phyloP scores from a whole-genome alignment of 108 stramenopile species.

The Pelagomonas calceolata region DNA sequence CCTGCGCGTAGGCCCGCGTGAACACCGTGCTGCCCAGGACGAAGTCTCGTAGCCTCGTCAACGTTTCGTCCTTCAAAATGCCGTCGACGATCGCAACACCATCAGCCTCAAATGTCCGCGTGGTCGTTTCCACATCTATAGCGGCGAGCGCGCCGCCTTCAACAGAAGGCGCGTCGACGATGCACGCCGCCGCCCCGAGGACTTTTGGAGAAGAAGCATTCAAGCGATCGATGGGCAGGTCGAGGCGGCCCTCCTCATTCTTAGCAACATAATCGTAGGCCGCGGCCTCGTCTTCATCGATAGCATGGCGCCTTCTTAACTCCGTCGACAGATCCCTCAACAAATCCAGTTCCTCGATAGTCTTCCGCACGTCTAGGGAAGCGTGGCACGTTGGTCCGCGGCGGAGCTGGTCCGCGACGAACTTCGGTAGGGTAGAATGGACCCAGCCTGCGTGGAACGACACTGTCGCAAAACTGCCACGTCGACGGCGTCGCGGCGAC shows the following conservation, averaged over 20 bases:
- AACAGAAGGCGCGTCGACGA: not conserved
- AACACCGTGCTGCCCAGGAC: not conserved
- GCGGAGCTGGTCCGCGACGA: no score
- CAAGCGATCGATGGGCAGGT: not conserved
- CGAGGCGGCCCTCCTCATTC: not conserved
- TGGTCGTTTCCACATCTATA: not conserved
- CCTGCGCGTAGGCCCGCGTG: not conserved
- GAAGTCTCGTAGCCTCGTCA: not conserved
- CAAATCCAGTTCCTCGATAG: no score
- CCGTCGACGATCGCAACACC: not conserved
- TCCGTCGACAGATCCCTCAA: no score
- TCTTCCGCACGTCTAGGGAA: no score
- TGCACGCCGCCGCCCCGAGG: not conserved
- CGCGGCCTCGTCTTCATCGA: no score
- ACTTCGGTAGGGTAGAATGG: no score
- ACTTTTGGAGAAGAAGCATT: not conserved
- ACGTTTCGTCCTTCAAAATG: not conserved
- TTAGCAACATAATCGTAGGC: no score
- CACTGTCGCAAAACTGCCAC: no score
- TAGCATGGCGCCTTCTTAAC: no score
- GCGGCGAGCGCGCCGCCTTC: not conserved
- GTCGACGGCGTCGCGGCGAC: no score
- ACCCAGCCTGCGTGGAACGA: no score
- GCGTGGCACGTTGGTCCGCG: no score
- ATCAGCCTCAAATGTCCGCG: not conserved